These are phyloP conservation scores for Camillea tinctor DNA, from an alignment of 2,329 filamentous ascomycete species.

Conservation along the genomic window DNA sequence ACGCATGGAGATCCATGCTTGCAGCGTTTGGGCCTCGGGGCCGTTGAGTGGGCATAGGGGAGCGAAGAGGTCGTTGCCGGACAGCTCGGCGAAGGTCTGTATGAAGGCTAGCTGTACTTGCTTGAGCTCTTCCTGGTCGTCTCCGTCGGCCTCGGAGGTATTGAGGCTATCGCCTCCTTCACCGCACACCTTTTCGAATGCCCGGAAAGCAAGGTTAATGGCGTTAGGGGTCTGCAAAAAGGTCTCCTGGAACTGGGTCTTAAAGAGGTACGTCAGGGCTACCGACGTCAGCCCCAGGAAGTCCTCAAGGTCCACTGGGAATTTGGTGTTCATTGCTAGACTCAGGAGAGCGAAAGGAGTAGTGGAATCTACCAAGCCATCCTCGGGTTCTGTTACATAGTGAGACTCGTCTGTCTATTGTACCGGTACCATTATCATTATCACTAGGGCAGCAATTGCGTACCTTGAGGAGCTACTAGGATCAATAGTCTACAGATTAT, in stretches of 20 bases:
- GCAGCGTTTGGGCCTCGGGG: conserved; percentile 41
- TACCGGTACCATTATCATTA: background rate
- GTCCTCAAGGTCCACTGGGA: conserved; percentile 50
- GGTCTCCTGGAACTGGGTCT: conserved; percentile 49
- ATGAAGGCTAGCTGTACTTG: conserved; percentile 51
- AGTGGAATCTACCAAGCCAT: conserved; percentile 40
- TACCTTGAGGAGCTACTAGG: conserved; percentile 52
- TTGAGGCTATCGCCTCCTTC: conserved; percentile 33
- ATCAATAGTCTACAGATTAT: conserved; percentile 58
- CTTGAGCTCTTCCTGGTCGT: conserved; percentile 46
- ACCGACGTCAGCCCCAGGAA: conserved; percentile 52
- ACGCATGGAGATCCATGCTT: conserved; percentile 45
- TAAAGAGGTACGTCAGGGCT: conserved; percentile 55
- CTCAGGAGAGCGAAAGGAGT: conserved; percentile 51
- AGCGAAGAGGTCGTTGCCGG: conserved; percentile 48
- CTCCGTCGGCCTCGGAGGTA: conserved; percentile 43
- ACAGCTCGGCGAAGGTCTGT: conserved; percentile 49
- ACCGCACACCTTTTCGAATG: conserved; percentile 48
- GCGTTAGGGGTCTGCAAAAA: conserved; percentile 42
- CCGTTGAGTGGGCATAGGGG: conserved; percentile 42
- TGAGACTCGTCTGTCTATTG: background rate
- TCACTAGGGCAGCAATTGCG: conserved; percentile 2
- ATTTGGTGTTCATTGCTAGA: conserved; percentile 43
- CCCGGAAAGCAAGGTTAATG: conserved; percentile 44
- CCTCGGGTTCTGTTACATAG: conserved; percentile 43